Evolutionary conservation across 208 protist genomes (phyloP).

Genomic region (Tritrichomonas foetus): DNA sequence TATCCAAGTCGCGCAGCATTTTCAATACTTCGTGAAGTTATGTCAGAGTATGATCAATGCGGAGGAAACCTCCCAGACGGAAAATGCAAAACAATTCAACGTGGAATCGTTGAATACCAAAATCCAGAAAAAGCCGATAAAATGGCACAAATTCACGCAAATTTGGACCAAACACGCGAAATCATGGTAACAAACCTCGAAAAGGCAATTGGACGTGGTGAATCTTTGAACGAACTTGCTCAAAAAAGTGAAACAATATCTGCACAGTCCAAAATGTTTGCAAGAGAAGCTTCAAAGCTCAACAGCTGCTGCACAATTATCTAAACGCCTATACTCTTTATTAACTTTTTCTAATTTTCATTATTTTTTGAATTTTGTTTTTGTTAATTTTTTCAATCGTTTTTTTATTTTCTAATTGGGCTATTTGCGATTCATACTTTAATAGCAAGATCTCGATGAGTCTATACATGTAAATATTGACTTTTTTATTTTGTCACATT

Average conservation of each 20-base stretch:
- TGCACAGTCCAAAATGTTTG: conserved; percentile 12
- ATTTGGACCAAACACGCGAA: background rate
- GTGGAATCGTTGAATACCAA: background rate
- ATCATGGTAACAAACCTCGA: conserved; percentile 19
- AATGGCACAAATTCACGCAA: background rate
- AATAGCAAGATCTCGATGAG: too few relatives aligned
- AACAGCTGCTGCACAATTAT: conserved; percentile 36
- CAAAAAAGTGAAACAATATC: background rate
- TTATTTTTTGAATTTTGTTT: too few relatives aligned
- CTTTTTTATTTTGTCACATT: too few relatives aligned
- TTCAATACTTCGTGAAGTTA: background rate
- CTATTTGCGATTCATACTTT: too few relatives aligned
- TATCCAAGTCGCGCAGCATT: background rate
- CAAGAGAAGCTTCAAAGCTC: background rate
- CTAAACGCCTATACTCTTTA: too few relatives aligned
- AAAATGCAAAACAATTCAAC: background rate
- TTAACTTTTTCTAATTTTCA: too few relatives aligned
- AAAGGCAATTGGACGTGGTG: conserved; percentile 16
- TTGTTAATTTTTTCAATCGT: too few relatives aligned
- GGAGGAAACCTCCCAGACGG: background rate
- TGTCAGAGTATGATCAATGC: background rate
- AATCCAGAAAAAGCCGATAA: conserved; percentile 8
- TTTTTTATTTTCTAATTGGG: too few relatives aligned
- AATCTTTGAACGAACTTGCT: background rate
- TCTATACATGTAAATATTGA: too few relatives aligned